Base-by-base conservation (phyloP, 352 stramenopile genomes). In the Elongisporangium senticosum region DNA sequence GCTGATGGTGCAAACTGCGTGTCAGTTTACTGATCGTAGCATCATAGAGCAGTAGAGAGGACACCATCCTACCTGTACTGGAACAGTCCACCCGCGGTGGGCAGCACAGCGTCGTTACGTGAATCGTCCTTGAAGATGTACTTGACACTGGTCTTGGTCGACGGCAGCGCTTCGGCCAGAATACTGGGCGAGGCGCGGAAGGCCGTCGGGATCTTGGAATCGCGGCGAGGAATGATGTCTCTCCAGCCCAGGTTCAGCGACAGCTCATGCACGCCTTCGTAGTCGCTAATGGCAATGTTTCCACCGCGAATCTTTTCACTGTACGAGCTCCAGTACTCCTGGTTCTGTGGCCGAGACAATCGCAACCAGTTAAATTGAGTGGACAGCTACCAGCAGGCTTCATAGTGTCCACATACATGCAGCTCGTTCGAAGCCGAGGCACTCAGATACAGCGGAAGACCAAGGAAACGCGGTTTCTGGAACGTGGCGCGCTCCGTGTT, bases 81-180 rank as follows among this genome's bases (percentile, higher is more conserved):
- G 59, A 97, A 93, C 51, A 96, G 83, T n/a, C 86, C 87, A n/a
- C 90, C 90, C 49, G 64, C 56, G 47, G 85, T 95, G 17, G 90
- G 90, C 43, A 96, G 85, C 33, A 96, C 87, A 14, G 72, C n/a
- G 55, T 95, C 82, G 71, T 97, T 86, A 40, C 89, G 89, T 40
- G 76, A 79, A 62, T 97, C 90, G 53, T 96, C 83, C 51, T 87
- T 95, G 64, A 95, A 97, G n/a, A 90, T 82, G 62, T 97, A 97
- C 66, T 95, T 95, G 51, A 97, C 52, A 72, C 87, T 97, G 40
- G 87, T 96, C 73, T 97, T 97, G 19, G 90, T 89, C 20, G 88
- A 96, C 26, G 90, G 90, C 58, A 91, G 80, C 2, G 89, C 84
- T 61, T 97, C 87, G n/a, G 84, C 75, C 53, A 97, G 68, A 62